Evolutionary conservation across 441 rosid genomes (phyloP), one percentile per base, ranked within the genome.

Genomic region (Sinapis alba): DNA sequence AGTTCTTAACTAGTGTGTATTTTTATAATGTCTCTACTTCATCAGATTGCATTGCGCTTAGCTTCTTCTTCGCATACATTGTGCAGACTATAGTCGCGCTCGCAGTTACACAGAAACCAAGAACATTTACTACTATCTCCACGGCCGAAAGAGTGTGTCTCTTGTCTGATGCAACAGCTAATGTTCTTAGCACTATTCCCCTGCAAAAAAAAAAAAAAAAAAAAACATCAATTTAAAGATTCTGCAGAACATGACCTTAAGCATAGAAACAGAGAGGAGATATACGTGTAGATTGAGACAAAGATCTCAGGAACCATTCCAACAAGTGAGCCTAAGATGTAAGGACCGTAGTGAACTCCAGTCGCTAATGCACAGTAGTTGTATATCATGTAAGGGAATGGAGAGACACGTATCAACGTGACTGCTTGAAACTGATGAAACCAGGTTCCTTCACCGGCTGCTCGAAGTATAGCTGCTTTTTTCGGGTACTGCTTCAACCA

Each of bases 331-430:
- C 99, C 99, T 54, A 91, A 78, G 71, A 96, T 65, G 86, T 96
- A 96, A 51, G 98, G 97, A 66, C 88, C 87, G 62, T 87, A 96
- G 79, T 84, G 90, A 63, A 96, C 97, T 68, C 87, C 76, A 0
- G 99, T 90, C 0, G 99, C 99, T 67, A 93, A 94, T 26, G 98
- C 95, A 75, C 98, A 96, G 72, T 93, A 96, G 62, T 96, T 96
- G 78, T 93, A 96, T 15, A 93, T 73, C 65, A 91, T 90, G 78
- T 93, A 96, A 28, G 99, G 99, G 81, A 96, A 96, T 71, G 99
- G 99, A 64, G 99, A 96, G 57, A 90, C 90, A 79, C 99, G 87
- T 79, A 96, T 96, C 30, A 96, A 82, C 20, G 88, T 71, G 56
- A 96, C 99, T 11, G 97, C 87, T 80, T 83, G 89, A 75, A 93